Percentiles rank a stretch among this genome's conserved stretches.
Evolutionary conservation across 768 basidiomycete species (phyloP).

Genomic region (Termitomyces sp.): DNA sequence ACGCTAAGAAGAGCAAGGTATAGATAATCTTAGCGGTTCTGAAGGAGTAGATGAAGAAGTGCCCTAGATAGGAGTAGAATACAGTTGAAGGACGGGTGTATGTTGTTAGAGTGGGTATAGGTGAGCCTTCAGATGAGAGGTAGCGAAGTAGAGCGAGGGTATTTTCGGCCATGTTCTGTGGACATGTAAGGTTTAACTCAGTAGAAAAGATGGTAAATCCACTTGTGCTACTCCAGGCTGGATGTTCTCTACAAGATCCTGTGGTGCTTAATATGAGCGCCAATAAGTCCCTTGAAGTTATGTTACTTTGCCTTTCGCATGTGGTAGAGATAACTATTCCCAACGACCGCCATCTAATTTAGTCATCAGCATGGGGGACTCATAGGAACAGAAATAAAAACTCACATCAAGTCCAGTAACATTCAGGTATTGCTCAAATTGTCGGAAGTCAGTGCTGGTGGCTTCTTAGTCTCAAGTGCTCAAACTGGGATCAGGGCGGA

Average conservation of each 20-base stretch:
- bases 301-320: constrained; percentile 70
- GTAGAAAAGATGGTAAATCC: constrained; percentile 2
- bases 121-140: constrained; percentile 64
- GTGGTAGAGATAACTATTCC: constrained; percentile 92
- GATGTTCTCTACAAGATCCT: constrained; percentile 83
- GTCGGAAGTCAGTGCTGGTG: constrained; percentile 86
- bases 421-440: constrained; percentile 86
- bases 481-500: not conserved
- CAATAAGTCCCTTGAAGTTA: not conserved
- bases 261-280: not conserved
- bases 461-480: constrained; percentile 6
- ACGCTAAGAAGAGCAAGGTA: constrained; percentile 37
- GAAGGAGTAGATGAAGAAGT: constrained; percentile 73
- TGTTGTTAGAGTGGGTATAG: constrained; percentile 57
- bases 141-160: constrained; percentile 71
- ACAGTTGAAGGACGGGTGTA: constrained; percentile 59
- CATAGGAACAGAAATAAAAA: constrained; percentile 16
- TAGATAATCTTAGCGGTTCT: constrained; percentile 64
- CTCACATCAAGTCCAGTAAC: constrained; percentile 84
- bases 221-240: constrained; percentile 73
- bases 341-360: constrained; percentile 81
- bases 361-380: not conserved
- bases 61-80: constrained; percentile 68
- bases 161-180: constrained; percentile 86
- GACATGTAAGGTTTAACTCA: constrained; percentile 15